Percentiles rank a stretch among this genome's conserved stretches.
Evolutionary conservation across 495 filamentous ascomycete species (phyloP).

Genomic region (Schizothecium vesticola): DNA sequence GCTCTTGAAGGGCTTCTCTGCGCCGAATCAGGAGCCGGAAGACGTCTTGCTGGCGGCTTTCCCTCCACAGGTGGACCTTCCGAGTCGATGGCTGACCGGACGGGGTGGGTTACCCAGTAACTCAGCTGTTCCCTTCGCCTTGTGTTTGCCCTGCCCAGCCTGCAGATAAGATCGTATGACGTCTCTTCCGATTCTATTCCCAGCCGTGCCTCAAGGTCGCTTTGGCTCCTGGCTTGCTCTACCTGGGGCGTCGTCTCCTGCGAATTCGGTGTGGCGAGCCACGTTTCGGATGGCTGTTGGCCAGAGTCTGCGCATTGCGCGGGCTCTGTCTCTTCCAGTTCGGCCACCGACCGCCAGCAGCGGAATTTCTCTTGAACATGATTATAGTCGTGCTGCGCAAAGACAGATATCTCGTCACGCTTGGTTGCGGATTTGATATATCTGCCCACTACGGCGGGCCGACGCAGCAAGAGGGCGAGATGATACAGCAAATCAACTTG

Average conservation of each 20-base stretch:
- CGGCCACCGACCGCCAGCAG: not conserved
- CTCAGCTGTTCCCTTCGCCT: conserved; percentile 4
- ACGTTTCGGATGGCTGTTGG: not conserved
- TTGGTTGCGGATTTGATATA: not conserved
- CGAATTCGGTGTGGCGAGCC: not conserved
- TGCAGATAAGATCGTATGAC: not conserved
- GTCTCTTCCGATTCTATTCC: not conserved
- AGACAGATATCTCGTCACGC: not conserved
- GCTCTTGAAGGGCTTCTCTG: no score
- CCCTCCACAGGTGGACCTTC: not conserved
- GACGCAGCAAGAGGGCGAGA: not conserved
- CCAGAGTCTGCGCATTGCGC: not conserved
- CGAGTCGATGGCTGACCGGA: not conserved
- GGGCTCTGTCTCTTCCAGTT: not conserved
- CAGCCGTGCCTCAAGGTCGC: not conserved
- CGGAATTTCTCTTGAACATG: not conserved
- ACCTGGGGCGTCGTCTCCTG: not conserved
- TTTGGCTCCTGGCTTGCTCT: not conserved
- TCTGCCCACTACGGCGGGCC: not conserved
- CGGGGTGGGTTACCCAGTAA: conserved; percentile 2
- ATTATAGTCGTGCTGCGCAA: not conserved
- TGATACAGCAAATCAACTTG: not conserved
- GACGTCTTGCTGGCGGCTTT: not conserved
- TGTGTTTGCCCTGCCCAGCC: conserved; percentile 6
- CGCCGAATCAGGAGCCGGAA: no score